Conservation (phyloP, 176 grass and related monocot genomes). For the Paspalum vaginatum region DNA sequence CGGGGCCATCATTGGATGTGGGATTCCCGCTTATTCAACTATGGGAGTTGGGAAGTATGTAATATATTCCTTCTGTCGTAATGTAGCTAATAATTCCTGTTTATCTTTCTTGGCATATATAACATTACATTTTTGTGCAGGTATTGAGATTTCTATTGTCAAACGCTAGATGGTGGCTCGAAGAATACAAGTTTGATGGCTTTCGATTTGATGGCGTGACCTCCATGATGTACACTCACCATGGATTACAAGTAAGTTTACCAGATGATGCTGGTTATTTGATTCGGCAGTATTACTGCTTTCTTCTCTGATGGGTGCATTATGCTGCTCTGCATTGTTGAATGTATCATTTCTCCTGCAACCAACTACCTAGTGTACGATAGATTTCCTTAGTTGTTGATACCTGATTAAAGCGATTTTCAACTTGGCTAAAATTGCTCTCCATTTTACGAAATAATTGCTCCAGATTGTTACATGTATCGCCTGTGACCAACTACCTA, state of each 20-base stretch:
- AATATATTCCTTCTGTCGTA: constrained; percentile 6
- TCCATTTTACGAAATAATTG: constrained; percentile 12
- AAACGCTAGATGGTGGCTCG: constrained; percentile 97
- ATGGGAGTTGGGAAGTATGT: constrained; percentile 94
- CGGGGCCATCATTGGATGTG: constrained; percentile 97
- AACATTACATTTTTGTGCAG: constrained; percentile 48
- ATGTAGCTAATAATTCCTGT: constrained; percentile 16
- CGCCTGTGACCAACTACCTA: neutral
- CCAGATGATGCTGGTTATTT: constrained; percentile 28
- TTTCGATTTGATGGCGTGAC: constrained; percentile 98
- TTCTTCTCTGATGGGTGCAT: neutral
- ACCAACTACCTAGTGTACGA: neutral
- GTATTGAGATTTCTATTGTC: constrained; percentile 89
- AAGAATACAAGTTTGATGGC: constrained; percentile 97
- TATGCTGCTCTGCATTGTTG: neutral
- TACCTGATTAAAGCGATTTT: neutral
- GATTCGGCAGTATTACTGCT: neutral
- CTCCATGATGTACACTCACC: constrained; percentile 99
- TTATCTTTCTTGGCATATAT: constrained; percentile 41
- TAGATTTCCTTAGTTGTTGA: constrained; percentile 6
- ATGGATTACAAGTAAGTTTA: constrained; percentile 82
- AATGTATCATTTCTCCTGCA: neutral
- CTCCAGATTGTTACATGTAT: constrained; percentile 15
- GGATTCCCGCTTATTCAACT: constrained; percentile 99
- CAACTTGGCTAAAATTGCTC: constrained; percentile 22